phyloP scores from a whole-genome alignment of 345 rosid species.

The Brassica incana region DNA sequence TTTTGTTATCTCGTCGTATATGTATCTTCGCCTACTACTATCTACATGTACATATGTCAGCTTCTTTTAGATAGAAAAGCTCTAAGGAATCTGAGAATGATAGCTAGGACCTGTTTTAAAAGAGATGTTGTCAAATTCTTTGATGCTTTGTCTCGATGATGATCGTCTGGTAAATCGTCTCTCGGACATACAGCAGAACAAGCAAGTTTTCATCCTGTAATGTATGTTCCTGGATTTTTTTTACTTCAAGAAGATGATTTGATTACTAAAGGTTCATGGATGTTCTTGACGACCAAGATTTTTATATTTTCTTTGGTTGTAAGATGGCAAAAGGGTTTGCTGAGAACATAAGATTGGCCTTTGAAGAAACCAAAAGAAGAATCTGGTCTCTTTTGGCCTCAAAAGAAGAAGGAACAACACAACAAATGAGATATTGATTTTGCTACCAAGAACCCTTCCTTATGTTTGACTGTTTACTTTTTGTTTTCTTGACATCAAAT shows the following conservation, averaged over 20 bases:
- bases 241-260: constrained; percentile 36
- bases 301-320: neutral
- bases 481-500: constrained; percentile 8
- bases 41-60: constrained; percentile 44
- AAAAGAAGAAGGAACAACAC: constrained; percentile 23
- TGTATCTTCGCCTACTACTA: constrained; percentile 69
- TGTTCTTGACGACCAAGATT: constrained; percentile 26
- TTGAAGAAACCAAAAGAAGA: constrained; percentile 46
- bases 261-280: constrained; percentile 36
- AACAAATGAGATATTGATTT: neutral
- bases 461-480: constrained; percentile 5
- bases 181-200: constrained; percentile 63
- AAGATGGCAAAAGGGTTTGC: constrained; percentile 31
- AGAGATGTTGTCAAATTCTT: constrained; percentile 72
- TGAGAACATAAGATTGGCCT: constrained; percentile 34
- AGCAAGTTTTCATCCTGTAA: constrained; percentile 35
- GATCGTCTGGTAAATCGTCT: constrained; percentile 40
- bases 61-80: constrained; percentile 5
- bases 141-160: constrained; percentile 58
- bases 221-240: constrained; percentile 26
- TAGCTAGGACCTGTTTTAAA: constrained; percentile 61
- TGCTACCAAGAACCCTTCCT: constrained; percentile 10
- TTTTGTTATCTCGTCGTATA: constrained; percentile 59
- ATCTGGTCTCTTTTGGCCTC: constrained; percentile 49
- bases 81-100: constrained; percentile 7